Evolutionary conservation across 2,329 filamentous ascomycete genomes (phyloP).

Genomic region (Xylaria sp.): DNA sequence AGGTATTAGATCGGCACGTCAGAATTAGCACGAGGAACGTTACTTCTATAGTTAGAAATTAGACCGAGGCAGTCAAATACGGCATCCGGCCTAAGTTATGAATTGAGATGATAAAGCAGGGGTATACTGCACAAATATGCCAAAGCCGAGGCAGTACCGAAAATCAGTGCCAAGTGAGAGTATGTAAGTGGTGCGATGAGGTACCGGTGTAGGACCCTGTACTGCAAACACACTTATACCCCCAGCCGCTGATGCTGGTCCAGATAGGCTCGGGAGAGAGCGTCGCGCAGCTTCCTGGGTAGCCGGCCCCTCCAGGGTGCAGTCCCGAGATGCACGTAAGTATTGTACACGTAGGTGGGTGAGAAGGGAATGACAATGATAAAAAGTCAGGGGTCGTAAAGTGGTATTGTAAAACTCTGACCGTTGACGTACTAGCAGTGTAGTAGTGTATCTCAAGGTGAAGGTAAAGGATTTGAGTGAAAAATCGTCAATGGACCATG

Average conservation of each 20-base stretch:
- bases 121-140: neutral
- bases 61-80: neutral
- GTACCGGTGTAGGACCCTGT: neutral
- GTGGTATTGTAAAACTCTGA: neutral
- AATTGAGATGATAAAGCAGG: neutral
- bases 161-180: too few species aligned
- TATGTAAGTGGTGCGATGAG: neutral
- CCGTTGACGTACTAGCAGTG: neutral
- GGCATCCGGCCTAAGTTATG: neutral
- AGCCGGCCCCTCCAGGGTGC: conserved; percentile 26
- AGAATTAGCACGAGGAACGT: neutral
- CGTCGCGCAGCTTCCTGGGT: conserved; percentile 9
- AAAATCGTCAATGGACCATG: neutral
- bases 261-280: conserved; percentile 7
- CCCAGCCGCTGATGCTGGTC: neutral
- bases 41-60: neutral
- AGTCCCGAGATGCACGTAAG: conserved; percentile 25
- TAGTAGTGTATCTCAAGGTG: neutral
- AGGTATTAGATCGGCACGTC: neutral
- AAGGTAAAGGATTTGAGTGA: neutral
- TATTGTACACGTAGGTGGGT: conserved; percentile 14
- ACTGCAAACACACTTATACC: neutral
- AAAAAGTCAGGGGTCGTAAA: neutral
- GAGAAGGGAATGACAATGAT: neutral
- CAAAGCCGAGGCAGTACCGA: neutral